A percentile compares a stretch with the other conserved stretches of the same genome.
phyloP scores from a whole-genome alignment of 1,284 basidiomycete species.

The Rhodotorula sp. region DNA sequence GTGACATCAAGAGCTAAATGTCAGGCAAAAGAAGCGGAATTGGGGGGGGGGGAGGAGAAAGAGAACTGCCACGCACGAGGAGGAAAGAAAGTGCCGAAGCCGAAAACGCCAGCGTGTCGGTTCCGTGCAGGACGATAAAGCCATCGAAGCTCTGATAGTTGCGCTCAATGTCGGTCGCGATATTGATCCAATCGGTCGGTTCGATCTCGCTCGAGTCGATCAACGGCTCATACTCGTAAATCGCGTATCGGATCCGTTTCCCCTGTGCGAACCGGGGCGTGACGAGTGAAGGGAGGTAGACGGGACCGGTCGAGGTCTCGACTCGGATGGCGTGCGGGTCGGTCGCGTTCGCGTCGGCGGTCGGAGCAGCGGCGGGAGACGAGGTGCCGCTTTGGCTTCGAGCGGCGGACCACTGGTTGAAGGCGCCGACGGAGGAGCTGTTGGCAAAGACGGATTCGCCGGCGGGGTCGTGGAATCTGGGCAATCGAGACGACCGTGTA shows the following conservation, averaged over 20 bases:
- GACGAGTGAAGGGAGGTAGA: slow-evolving; percentile 67
- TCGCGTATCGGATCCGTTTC: slow-evolving; percentile 69
- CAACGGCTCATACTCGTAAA: slow-evolving; percentile 71
- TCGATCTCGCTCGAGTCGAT: slow-evolving; percentile 71
- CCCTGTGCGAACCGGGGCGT: slow-evolving; percentile 69
- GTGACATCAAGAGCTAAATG: slow-evolving; percentile 64
- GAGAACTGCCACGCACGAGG: background rate
- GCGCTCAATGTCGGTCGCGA: slow-evolving; percentile 84
- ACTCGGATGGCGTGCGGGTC: slow-evolving; percentile 41
- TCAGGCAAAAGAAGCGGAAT: slow-evolving; percentile 55
- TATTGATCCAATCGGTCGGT: slow-evolving; percentile 71
- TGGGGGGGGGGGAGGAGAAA: slow-evolving; percentile 53
- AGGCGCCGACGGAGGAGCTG: slow-evolving; percentile 28
- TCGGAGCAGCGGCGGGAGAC: slow-evolving; percentile 7
- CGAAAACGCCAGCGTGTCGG: slow-evolving; percentile 78
- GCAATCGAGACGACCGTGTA: no score
- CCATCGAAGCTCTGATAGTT: slow-evolving; percentile 71
- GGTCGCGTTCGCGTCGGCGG: slow-evolving; percentile 16
- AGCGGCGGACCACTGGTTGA: slow-evolving; percentile 53
- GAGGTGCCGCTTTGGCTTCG: slow-evolving; percentile 20
- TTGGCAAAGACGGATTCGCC: slow-evolving; percentile 38
- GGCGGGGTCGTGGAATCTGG: slow-evolving; percentile 38
- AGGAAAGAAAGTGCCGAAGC: slow-evolving; percentile 83
- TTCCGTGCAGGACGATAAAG: slow-evolving; percentile 86
- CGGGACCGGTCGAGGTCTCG: slow-evolving; percentile 54